phyloP scores from a whole-genome alignment of 495 filamentous ascomycete genomes.

The Rostrohypoxylon terebratum region DNA sequence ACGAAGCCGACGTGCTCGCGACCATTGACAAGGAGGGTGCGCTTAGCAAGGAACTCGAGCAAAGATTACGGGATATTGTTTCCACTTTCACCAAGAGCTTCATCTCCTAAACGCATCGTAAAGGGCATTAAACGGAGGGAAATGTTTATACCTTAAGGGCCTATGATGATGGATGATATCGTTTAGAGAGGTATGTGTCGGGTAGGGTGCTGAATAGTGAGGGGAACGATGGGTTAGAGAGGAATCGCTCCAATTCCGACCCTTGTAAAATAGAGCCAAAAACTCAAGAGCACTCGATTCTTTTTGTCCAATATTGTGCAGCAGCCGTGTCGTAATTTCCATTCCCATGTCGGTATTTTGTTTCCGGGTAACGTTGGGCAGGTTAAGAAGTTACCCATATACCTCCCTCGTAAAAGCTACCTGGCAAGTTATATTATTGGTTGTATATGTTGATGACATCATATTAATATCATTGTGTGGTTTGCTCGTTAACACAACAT shows the following conservation, averaged over 20 bases:
- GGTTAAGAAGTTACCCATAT: constrained; percentile 13
- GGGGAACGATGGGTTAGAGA: constrained; percentile 51
- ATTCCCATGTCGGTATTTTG: not conserved
- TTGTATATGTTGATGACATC: constrained; percentile 42
- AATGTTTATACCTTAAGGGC: constrained; percentile 64
- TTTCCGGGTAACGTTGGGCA: not conserved
- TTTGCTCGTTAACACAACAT: constrained; percentile 30
- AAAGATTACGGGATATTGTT: constrained; percentile 83
- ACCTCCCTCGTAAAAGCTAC: too few relatives aligned
- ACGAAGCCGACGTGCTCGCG: constrained; percentile 83
- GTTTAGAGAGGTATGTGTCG: constrained; percentile 55
- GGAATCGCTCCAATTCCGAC: constrained; percentile 55
- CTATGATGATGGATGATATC: constrained; percentile 54
- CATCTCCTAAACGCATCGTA: constrained; percentile 59
- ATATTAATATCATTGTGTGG: constrained; percentile 37
- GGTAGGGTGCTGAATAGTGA: constrained; percentile 57
- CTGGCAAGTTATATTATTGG: not conserved
- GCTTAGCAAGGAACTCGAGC: constrained; percentile 94
- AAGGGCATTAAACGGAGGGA: constrained; percentile 48
- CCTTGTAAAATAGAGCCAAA: constrained; percentile 61
- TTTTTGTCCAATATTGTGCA: constrained; percentile 46
- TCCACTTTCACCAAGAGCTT: constrained; percentile 93
- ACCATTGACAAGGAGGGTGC: constrained; percentile 97
- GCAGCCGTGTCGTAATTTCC: not conserved
- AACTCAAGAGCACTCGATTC: constrained; percentile 63